Conservation (phyloP, 257 asterid genomes). For the Solanum sitiens region DNA sequence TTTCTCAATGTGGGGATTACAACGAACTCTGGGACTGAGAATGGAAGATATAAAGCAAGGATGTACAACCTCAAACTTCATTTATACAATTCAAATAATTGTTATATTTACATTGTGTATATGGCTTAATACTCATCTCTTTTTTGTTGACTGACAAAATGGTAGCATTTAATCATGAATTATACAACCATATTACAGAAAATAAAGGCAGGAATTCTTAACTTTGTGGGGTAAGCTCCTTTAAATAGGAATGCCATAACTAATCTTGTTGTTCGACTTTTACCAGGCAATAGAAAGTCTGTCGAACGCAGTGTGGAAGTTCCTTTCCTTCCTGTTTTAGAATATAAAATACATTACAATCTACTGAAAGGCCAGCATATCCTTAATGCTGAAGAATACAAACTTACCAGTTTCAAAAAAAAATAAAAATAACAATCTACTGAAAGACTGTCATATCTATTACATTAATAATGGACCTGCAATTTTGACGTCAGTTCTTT, state of each 20-base stretch:
- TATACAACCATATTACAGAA: background rate
- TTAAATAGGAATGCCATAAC: background rate
- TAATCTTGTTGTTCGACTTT: background rate
- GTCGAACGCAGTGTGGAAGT: background rate
- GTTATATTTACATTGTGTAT: background rate
- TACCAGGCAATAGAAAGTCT: background rate
- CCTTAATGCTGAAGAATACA: no score
- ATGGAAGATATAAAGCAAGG: background rate
- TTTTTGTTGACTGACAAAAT: background rate
- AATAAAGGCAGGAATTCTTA: background rate
- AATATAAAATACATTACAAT: background rate
- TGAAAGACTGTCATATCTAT: background rate
- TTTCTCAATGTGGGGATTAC: background rate
- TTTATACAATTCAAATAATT: background rate
- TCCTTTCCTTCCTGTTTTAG: background rate
- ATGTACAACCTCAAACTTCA: background rate
- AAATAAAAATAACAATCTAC: no score
- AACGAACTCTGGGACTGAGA: background rate
- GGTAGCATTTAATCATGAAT: background rate
- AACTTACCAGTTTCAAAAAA: no score
- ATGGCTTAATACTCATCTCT: background rate
- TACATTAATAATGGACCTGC: background rate
- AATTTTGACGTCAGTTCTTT: background rate
- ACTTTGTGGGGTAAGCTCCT: background rate
- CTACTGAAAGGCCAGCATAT: background rate